phyloP scores from a whole-genome alignment of 352 stramenopile genomes.

The Globisporangium nagaii region DNA sequence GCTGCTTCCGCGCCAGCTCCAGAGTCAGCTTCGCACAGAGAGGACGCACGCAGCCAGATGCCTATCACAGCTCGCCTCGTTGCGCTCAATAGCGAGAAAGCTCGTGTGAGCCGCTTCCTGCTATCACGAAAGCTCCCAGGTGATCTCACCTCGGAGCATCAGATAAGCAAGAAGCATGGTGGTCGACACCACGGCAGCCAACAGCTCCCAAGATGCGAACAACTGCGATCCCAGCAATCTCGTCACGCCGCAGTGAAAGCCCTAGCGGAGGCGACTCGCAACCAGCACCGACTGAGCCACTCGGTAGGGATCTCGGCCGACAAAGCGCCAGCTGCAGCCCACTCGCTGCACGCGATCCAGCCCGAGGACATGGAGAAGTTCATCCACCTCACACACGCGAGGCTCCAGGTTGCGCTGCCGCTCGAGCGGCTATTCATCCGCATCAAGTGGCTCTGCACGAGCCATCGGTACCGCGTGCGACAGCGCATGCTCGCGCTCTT shows the following conservation, averaged over 20 bases:
- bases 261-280: slow-evolving; percentile 14
- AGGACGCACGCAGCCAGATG: not conserved
- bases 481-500: slow-evolving; percentile 44
- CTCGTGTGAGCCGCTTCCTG: slow-evolving; percentile 1
- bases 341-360: slow-evolving; percentile 6
- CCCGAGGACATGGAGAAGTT: slow-evolving; percentile 25
- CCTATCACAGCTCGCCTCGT: slow-evolving; percentile 3
- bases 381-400: slow-evolving; percentile 24
- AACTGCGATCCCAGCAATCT: too few relatives aligned
- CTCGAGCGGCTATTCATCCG: slow-evolving; percentile 36
- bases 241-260: slow-evolving; percentile 14
- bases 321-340: not conserved
- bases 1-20: not conserved
- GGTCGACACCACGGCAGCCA: too few relatives aligned
- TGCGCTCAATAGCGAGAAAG: not conserved
- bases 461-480: slow-evolving; percentile 44
- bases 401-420: slow-evolving; percentile 14
- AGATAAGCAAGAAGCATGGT: too few relatives aligned
- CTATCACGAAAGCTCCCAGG: not conserved
- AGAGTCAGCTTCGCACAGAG: not conserved
- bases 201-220: too few relatives aligned
- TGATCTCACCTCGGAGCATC: not conserved
- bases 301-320: not conserved
- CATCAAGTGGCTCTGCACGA: slow-evolving; percentile 38
- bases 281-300: slow-evolving; percentile 22